Base-by-base conservation (phyloP, 441 rosid genomes). In the Francoa sonchifolia region DNA sequence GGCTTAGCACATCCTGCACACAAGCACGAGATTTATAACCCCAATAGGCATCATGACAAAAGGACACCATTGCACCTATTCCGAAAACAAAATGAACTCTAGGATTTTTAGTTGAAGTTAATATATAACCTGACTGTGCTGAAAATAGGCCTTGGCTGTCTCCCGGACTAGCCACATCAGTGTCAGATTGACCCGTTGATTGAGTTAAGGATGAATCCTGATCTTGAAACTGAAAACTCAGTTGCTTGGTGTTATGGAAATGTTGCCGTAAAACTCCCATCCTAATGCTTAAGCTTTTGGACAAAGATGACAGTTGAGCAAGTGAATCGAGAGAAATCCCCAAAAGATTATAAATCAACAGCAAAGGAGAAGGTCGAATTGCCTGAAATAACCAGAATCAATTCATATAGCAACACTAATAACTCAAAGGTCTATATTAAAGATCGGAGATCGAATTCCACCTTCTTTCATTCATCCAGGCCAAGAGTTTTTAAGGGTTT, bases 131-230 rank as follows among this genome's bases (percentile, higher is more conserved):
- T 63, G 71, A 51, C 37, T 31, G 23, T 10, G 60, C 27, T 2
- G 66, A 66, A 38, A 59, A 46, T 0, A 40, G 47, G 46, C 47
- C 57, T 47, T 59, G 69, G 58, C 63, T 65, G 51, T 73, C 72
- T 21, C 71, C 73, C 41, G 66, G 39, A 59, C 60, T 61, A 14
- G 59, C 74, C 42, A 64, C 77, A 69, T 78, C 72, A 27, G 72
- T 33, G 43, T 67, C 74, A 49, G 93, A 81, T 32, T 81, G 82
- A 48, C 72, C 65, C 17, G 78, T 78, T 1, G 86, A 81, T 26
- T 81, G 93, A 48, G 72, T 50, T 11, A 86, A 81, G 8, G 79
- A 58, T 8, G 76, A 72, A 31, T 81, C 83, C 48, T 65, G 88
- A 33, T 74, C 93, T 42, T 70, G 88, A 48, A 73, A 47, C 19